phyloP scores from a whole-genome alignment of 2,329 filamentous ascomycete genomes.

The Didymella glomerata region DNA sequence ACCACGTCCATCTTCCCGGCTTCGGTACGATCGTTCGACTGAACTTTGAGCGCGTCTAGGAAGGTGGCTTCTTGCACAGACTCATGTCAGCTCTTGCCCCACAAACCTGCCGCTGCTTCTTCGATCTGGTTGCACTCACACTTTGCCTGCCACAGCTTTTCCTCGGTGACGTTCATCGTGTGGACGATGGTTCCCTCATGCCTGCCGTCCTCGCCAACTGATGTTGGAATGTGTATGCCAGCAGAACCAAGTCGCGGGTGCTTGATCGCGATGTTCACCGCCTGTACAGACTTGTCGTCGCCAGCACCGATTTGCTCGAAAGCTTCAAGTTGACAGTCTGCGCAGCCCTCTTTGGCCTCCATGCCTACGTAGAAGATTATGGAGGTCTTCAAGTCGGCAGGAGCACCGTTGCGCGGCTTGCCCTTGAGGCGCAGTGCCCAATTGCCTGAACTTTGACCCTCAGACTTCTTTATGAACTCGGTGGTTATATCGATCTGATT shows the following conservation, averaged over 20 bases:
- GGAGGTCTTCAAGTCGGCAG: constrained; percentile 73
- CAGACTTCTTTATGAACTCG: constrained; percentile 88
- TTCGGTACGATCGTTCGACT: constrained; percentile 55
- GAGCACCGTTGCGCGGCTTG: constrained; percentile 71
- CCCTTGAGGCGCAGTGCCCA: constrained; percentile 91
- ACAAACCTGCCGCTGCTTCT: too few relatives aligned
- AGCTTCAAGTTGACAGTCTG: constrained; percentile 60
- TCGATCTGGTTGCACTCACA: constrained; percentile 52
- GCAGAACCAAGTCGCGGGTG: constrained; percentile 79
- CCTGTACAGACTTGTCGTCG: constrained; percentile 61
- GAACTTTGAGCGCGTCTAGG: constrained; percentile 65
- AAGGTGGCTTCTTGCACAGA: constrained; percentile 64
- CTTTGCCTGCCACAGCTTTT: constrained; percentile 82
- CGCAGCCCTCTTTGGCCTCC: constrained; percentile 71
- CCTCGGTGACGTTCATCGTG: constrained; percentile 69
- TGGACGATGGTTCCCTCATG: constrained; percentile 73
- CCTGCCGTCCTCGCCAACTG: constrained; percentile 66
- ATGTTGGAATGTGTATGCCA: constrained; percentile 70
- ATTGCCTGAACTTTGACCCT: constrained; percentile 83
- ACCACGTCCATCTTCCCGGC: constrained; percentile 54
- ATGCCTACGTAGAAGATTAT: constrained; percentile 82
- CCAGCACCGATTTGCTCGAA: constrained; percentile 58
- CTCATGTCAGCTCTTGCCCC: constrained; percentile 23
- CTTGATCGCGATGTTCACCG: constrained; percentile 73
- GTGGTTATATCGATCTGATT: constrained; percentile 90